Base-by-base conservation (phyloP, 257 asterid genomes). In the Solanum chmielewskii region DNA sequence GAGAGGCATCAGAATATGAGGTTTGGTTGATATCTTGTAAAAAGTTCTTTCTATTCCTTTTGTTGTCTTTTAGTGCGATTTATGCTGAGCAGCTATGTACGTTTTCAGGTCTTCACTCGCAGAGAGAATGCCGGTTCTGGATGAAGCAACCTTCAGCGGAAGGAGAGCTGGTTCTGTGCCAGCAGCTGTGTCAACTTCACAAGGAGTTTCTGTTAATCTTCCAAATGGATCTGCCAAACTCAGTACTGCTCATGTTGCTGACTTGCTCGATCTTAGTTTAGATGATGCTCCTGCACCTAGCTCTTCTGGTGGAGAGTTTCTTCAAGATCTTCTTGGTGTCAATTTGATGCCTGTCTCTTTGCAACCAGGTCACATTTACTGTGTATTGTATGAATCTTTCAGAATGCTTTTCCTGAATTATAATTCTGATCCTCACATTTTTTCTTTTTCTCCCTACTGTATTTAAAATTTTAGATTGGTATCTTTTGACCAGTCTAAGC, bases 101-200 rank as follows among this genome's bases (percentile, higher is more conserved):
- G 81, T 80, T 76, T 87, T 87, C 94, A 97, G 99, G 92, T 91
- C 99, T 87, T 88, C 94, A 37, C 92, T 97, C 89, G 96, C 94
- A 59, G 99, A 97, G 91, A 94, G 97, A 90, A 96, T 96, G 98
- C 99, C 99, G n/a, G 98, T 92, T 85, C 97, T 97, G 45, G 99
- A 97, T 87, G 99, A 97, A 90, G 96, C 97, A 86, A 93, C 95
- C 33, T 96, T 91, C 88, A 95, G 94, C 76, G 97, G 98, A 89
- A 94, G 97, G 93, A 95, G 93, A 90, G 95, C 97, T 66, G 98
- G 99, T 86, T 93, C 97, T 49, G 84, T 95, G 80, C 92, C 98
- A 59, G 92, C 93, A 90, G 92, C 90, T 73, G 95, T 90, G 88
- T 95, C 98, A 89, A 94, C 98, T 90, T 95, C 98, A 68, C 93